A percentile compares a stretch with the other conserved stretches of the same genome.
These are phyloP conservation scores for Aspergillus pseudoviridinutans DNA, from an alignment of 2,329 filamentous ascomycete species.

Conservation along the genomic window DNA sequence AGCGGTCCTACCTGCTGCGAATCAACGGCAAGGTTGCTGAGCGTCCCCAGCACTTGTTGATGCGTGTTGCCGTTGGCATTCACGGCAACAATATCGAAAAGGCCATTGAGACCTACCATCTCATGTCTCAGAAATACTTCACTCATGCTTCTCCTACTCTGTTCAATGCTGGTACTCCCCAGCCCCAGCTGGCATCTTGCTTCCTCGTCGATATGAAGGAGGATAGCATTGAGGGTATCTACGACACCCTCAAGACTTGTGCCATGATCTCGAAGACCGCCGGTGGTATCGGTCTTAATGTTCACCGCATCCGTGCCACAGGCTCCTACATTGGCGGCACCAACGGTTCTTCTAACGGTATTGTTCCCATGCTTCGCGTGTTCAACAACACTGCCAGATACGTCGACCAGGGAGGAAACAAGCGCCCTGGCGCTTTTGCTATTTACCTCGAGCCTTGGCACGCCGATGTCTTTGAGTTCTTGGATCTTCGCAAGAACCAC, in stretches of 20 bases:
- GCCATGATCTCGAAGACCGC: slow-evolving; percentile 99
- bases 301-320: slow-evolving; percentile 93
- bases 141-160: slow-evolving; percentile 97
- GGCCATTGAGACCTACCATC: slow-evolving; percentile 95
- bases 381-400: slow-evolving; percentile 99
- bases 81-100: slow-evolving; percentile 93
- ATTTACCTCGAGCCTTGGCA: slow-evolving; percentile 99
- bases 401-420: slow-evolving; percentile 98
- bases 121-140: slow-evolving; percentile 98
- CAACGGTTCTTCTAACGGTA: slow-evolving; percentile 95
- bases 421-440: slow-evolving; percentile 95
- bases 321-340: slow-evolving; percentile 98
- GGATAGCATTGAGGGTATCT: slow-evolving; percentile 98
- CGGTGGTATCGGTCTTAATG: slow-evolving; percentile 93
- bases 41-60: slow-evolving; percentile 98
- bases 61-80: slow-evolving; percentile 97
- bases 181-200: slow-evolving; percentile 92
- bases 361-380: slow-evolving; percentile 95
- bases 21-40: slow-evolving; percentile 95
- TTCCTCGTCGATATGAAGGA: slow-evolving; percentile 99
- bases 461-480: slow-evolving; percentile 93
- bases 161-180: slow-evolving; percentile 95
- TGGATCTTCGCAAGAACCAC: slow-evolving; percentile 98
- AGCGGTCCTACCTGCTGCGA: slow-evolving; percentile 94
- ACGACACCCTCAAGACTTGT: slow-evolving; percentile 98